Conservation (phyloP, 2,329 filamentous ascomycete species). For the Pseudogymnoascus sp. region DNA sequence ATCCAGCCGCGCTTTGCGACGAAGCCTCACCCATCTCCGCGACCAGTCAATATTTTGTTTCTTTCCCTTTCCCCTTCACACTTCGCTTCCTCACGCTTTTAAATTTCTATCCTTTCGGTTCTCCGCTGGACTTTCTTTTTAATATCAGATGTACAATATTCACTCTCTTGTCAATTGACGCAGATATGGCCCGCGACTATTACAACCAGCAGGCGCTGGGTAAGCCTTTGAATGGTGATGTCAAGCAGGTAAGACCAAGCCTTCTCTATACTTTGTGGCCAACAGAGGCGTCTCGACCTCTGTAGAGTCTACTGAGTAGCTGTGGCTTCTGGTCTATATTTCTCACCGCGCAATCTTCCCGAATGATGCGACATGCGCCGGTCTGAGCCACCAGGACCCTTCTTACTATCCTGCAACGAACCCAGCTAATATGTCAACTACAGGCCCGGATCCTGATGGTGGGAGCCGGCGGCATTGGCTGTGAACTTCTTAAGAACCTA, state of each 20-base stretch:
- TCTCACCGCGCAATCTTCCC: background rate
- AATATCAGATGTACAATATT: constrained; percentile 9
- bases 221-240: constrained; percentile 49
- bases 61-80: background rate
- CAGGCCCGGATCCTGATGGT: constrained; percentile 88
- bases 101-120: background rate
- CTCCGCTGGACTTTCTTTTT: background rate
- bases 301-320: background rate
- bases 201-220: constrained; percentile 61
- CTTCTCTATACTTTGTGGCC: background rate
- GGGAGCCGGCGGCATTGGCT: constrained; percentile 93
- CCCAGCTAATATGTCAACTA: constrained; percentile 28
- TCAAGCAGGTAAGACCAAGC: constrained; percentile 55
- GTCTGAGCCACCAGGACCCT: background rate
- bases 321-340: background rate
- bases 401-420: background rate
- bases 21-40: background rate
- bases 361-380: background rate
- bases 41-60: background rate
- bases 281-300: background rate
- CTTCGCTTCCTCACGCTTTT: background rate
- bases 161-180: constrained; percentile 1
- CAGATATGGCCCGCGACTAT: constrained; percentile 38
- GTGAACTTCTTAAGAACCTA: constrained; percentile 94
- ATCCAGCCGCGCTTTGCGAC: constrained; percentile 5